Evolutionary conservation across 2,329 filamentous ascomycete species (phyloP).

Genomic region (Sporothrix mexicana): DNA sequence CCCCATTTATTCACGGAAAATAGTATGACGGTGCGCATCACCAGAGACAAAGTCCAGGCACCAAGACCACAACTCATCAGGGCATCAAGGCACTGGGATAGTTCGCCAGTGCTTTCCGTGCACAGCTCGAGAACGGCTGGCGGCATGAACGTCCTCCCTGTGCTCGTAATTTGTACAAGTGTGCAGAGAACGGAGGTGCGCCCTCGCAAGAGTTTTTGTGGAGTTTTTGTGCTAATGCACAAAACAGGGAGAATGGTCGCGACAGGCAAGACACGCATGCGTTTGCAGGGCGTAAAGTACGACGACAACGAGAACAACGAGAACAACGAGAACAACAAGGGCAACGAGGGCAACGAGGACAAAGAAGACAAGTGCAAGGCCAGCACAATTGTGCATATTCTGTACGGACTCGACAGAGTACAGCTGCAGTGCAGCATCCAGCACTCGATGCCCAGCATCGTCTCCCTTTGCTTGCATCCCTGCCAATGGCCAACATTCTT

Average conservation of each 20-base stretch:
- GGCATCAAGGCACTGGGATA: no score
- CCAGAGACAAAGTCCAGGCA: background rate
- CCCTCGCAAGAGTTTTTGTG: no score
- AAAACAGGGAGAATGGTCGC: background rate
- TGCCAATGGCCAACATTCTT: slow-evolving; percentile 1
- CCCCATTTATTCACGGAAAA: background rate
- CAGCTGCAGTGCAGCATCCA: slow-evolving; percentile 1
- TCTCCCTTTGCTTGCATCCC: slow-evolving; percentile 20
- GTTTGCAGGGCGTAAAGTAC: background rate
- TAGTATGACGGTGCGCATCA: background rate
- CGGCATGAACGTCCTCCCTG: slow-evolving; percentile 6
- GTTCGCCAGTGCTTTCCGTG: background rate
- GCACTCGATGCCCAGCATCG: background rate
- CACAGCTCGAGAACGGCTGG: background rate
- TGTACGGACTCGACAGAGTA: no score
- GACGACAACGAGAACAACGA: no score
- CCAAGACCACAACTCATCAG: background rate
- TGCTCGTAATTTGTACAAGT: slow-evolving; percentile 8
- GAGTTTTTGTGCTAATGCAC: slow-evolving; percentile 14
- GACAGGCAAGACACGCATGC: background rate
- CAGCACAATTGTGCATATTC: background rate
- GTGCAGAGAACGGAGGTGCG: background rate
- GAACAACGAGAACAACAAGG: no score
- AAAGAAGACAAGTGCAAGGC: background rate
- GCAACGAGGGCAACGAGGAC: no score